A percentile compares a stretch with the other conserved stretches of the same genome.
These are phyloP conservation scores for Cladosporium sp. DNA, from an alignment of 2,329 filamentous ascomycete genomes.

Conservation along the genomic window DNA sequence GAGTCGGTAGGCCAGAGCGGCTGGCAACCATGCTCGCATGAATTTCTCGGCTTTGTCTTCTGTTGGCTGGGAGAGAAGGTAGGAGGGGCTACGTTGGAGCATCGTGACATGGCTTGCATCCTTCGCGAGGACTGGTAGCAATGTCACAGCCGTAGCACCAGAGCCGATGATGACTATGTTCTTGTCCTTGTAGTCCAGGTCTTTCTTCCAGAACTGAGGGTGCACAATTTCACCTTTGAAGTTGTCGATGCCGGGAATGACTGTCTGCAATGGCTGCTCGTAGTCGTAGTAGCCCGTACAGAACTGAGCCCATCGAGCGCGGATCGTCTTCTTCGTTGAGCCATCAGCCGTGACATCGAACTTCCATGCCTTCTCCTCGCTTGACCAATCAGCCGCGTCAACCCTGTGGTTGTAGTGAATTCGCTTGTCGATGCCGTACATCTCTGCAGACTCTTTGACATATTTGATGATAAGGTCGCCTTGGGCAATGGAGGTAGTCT, in stretches of 20 bases:
- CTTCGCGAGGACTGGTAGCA: slow-evolving; percentile 66
- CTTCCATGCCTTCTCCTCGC: slow-evolving; percentile 46
- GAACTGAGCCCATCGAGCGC: slow-evolving; percentile 51
- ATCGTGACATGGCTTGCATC: slow-evolving; percentile 67
- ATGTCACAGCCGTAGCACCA: slow-evolving; percentile 74
- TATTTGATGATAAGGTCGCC: slow-evolving; percentile 43
- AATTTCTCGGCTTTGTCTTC: slow-evolving; percentile 27
- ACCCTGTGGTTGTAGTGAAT: slow-evolving; percentile 43
- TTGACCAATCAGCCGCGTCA: slow-evolving; percentile 39
- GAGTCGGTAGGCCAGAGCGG: slow-evolving; percentile 23
- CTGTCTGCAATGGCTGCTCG: slow-evolving; percentile 53
- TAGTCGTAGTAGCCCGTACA: slow-evolving; percentile 74
- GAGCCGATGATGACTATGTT: slow-evolving; percentile 69
- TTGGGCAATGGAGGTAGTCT: slow-evolving; percentile 43
- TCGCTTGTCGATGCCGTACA: slow-evolving; percentile 44
- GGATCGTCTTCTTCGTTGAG: slow-evolving; percentile 33
- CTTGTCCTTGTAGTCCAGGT: slow-evolving; percentile 62
- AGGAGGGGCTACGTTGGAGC: slow-evolving; percentile 74
- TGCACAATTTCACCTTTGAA: slow-evolving; percentile 64
- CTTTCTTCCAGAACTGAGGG: slow-evolving; percentile 72
- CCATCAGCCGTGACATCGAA: slow-evolving; percentile 37
- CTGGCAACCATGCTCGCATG: slow-evolving; percentile 21
- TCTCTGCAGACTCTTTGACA: slow-evolving; percentile 38
- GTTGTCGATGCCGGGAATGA: slow-evolving; percentile 62
- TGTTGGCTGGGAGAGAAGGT: slow-evolving; percentile 35